Evolutionary conservation across 2,329 filamentous ascomycete genomes (phyloP).

Genomic region (Nannizziopsis arthrosporioides): DNA sequence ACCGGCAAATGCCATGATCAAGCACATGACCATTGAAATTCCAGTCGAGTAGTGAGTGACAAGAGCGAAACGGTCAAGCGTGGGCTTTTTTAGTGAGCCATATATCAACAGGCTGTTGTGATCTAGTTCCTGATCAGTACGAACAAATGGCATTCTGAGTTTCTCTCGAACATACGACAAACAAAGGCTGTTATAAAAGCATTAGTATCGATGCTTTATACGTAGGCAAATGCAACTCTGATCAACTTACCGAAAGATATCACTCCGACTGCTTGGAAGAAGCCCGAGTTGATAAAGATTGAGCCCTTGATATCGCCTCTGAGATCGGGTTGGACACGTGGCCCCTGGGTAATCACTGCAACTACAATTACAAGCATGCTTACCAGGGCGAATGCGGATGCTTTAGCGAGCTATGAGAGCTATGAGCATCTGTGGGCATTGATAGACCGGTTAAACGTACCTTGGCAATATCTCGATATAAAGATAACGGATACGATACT

Average conservation of each 20-base stretch:
- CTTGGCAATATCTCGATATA: conserved; percentile 97
- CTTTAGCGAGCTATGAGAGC: conserved; percentile 68
- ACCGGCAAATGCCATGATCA: conserved; percentile 75
- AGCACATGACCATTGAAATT: conserved; percentile 82
- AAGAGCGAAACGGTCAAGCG: conserved; percentile 82
- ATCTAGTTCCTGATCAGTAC: conserved; percentile 35
- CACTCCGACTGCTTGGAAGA: conserved; percentile 93
- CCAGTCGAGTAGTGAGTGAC: conserved; percentile 91
- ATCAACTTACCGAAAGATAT: conserved; percentile 74
- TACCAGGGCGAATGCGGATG: conserved; percentile 80
- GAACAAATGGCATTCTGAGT: conserved; percentile 13
- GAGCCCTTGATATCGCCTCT: conserved; percentile 60
- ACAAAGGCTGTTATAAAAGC: conserved; percentile 45
- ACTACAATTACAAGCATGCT: conserved; percentile 87
- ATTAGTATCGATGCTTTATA: conserved; percentile 24
- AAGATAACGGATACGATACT: conserved; percentile 77
- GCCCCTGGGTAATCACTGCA: conserved; percentile 75
- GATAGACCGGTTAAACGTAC: conserved; percentile 36
- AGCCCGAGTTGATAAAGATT: conserved; percentile 69
- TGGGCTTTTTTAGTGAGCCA: conserved; percentile 84
- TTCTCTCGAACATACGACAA: conserved; percentile 41
- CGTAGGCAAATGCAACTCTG: background rate
- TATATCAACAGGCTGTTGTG: conserved; percentile 98
- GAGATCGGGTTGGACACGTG: conserved; percentile 57
- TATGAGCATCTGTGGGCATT: conserved; percentile 17